Percentiles rank a stretch among this genome's conserved stretches.
Evolutionary conservation across 345 rosid genomes (phyloP).

Genomic region (Triadica sebifera): DNA sequence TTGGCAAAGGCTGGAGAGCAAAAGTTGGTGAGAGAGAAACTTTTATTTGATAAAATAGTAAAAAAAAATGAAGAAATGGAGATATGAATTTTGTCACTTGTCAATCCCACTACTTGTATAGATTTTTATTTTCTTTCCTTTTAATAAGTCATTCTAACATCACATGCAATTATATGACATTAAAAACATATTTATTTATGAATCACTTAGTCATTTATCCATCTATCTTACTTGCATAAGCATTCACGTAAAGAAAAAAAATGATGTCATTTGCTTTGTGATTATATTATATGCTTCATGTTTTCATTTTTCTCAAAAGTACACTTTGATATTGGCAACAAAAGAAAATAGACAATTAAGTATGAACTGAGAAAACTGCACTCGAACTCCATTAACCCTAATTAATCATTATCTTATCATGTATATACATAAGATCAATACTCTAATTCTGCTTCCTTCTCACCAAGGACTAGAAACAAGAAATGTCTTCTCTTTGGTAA

Average conservation of each 20-base stretch:
- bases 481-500: too few relatives aligned
- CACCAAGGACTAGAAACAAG: too few relatives aligned
- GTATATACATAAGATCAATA: too few relatives aligned
- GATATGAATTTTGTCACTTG: constrained; percentile 16
- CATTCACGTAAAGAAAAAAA: not conserved
- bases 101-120: constrained; percentile 5
- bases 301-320: not conserved
- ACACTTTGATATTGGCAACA: too few relatives aligned
- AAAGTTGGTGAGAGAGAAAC: constrained; percentile 16
- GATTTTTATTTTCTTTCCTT: too few relatives aligned
- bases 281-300: not conserved
- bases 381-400: too few relatives aligned
- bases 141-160: constrained; percentile 10
- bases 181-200: not conserved
- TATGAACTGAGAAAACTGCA: too few relatives aligned
- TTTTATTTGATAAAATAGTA: not conserved
- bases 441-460: too few relatives aligned
- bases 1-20: not conserved
- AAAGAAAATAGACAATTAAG: not conserved
- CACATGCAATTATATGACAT: not conserved
- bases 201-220: constrained; percentile 1
- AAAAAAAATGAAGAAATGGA: not conserved
- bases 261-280: constrained; percentile 1
- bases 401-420: too few relatives aligned
- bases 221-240: not conserved